A percentile compares a stretch with the other conserved stretches of the same genome.
Evolutionary conservation across 176 grass and related monocot genomes (phyloP).

Genomic region (Elymus sibiricus): DNA sequence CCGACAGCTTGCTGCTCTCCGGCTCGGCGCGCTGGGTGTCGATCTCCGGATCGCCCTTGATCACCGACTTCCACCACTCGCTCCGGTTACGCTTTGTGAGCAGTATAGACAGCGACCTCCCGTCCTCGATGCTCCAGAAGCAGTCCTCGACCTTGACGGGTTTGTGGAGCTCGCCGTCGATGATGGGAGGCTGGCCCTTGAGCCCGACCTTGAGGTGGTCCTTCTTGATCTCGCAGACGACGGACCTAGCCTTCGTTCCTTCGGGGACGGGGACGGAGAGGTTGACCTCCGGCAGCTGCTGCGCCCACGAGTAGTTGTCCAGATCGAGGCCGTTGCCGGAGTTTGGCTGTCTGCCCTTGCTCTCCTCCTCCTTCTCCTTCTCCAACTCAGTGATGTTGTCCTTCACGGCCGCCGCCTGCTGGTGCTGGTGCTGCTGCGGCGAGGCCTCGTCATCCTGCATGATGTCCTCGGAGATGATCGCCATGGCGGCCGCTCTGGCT

Average conservation of each 20-base stretch:
- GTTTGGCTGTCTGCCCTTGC: conserved; percentile 23
- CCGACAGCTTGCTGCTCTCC: conserved; percentile 33
- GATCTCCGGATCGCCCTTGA: conserved; percentile 58
- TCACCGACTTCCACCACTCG: conserved; percentile 58
- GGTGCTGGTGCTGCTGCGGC: too few species aligned
- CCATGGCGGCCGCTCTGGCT: too few species aligned
- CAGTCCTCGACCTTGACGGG: conserved; percentile 47
- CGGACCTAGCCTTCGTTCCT: conserved; percentile 50
- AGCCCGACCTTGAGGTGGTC: conserved; percentile 55
- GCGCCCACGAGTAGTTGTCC: background rate
- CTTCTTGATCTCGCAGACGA: conserved; percentile 55
- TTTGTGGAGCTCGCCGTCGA: conserved; percentile 56
- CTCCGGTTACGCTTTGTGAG: conserved; percentile 35
- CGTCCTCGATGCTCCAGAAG: conserved; percentile 63
- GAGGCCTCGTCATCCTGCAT: too few species aligned
- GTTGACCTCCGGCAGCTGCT: conserved; percentile 53
- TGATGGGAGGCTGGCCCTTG: conserved; percentile 42
- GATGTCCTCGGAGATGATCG: too few species aligned
- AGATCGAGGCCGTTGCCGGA: conserved; percentile 55
- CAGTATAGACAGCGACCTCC: conserved; percentile 40
- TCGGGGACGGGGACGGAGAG: conserved; percentile 41
- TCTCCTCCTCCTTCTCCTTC: too few species aligned
- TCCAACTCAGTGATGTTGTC: too few species aligned
- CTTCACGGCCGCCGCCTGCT: too few species aligned
- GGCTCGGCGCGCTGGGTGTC: conserved; percentile 39